A percentile compares a stretch with the other conserved stretches of the same genome.
phyloP scores from a whole-genome alignment of 805 yeast genomes.

The Saccharomyces jurei region DNA sequence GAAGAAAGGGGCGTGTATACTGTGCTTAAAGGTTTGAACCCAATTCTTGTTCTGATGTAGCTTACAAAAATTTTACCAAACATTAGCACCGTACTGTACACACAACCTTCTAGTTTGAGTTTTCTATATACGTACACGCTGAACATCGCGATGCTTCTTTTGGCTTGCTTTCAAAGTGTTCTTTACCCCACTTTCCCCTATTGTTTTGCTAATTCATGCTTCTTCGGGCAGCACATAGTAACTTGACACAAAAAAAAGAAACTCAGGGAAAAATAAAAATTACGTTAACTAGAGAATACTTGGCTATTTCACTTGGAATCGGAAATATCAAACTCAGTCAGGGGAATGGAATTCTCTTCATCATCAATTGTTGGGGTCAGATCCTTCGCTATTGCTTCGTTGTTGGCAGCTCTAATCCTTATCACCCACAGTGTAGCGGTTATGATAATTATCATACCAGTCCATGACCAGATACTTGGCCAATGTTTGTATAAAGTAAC shows the following conservation, averaged over 20 bases:
- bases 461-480: slow-evolving; percentile 59
- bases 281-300: neutral
- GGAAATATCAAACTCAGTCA: neutral
- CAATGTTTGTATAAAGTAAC: slow-evolving; percentile 59
- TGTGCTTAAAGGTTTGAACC: neutral
- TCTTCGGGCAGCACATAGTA: neutral
- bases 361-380: neutral
- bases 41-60: neutral
- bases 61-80: neutral
- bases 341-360: neutral
- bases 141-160: neutral
- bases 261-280: neutral
- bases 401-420: slow-evolving; percentile 36
- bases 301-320: neutral
- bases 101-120: neutral
- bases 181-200: neutral
- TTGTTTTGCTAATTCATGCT: neutral
- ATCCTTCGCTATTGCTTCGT: slow-evolving; percentile 7
- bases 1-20: neutral
- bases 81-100: neutral
- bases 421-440: slow-evolving; percentile 56
- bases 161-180: neutral
- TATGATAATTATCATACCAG: slow-evolving; percentile 64
- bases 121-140: neutral
- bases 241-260: neutral